Evolutionary conservation across 1,284 basidiomycete species (phyloP), one percentile per base, ranked within the genome.

Genomic region (Irpex rosettiformis): DNA sequence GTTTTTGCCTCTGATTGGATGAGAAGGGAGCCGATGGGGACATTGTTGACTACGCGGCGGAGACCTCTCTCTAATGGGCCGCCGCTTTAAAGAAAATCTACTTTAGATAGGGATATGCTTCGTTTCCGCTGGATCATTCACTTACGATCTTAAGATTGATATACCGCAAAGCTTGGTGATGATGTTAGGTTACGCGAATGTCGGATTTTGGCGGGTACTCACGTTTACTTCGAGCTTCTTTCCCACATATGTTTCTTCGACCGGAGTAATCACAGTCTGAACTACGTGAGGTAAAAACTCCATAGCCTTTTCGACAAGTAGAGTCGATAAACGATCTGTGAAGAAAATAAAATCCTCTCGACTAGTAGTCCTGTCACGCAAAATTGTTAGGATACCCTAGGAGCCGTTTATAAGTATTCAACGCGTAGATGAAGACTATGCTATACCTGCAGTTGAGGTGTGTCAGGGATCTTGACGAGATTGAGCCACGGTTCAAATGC

Each of bases 51-150:
- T 4, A 96, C 94, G 25, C 95, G 80, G 37, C 88, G 82, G 21
- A 98, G 86, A n/a, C 96, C 95, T 53, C 88, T 87, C 69, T 96
- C 93, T 28, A 98, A 82, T 1, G 93, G 91, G 3, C 93, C 93
- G 6, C 96, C 96, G 33, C 89, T 92, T 62, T 16, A 59, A 52
- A 54, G 54, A 13, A 4, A 51, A 53, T 13, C 66, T 47, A 62
- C n/a, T n/a, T n/a, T n/a, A 57, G 42, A 16, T 47, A 54, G 51
- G 11, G 56, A 43, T 22, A 40, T 42, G 29, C 25, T 7, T 58
- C 40, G 21, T 48, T 3, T 55, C 6, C 22, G 27, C n/a, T n/a
- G n/a, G n/a, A n/a, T n/a, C 25, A 27, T 13, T n/a, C 10, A 80
- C 88, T 61, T 69, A 91, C 82, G 92, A 93, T 58, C 93, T 83